Conservation (phyloP, 495 filamentous ascomycete genomes). For the Daldinia childiae region DNA sequence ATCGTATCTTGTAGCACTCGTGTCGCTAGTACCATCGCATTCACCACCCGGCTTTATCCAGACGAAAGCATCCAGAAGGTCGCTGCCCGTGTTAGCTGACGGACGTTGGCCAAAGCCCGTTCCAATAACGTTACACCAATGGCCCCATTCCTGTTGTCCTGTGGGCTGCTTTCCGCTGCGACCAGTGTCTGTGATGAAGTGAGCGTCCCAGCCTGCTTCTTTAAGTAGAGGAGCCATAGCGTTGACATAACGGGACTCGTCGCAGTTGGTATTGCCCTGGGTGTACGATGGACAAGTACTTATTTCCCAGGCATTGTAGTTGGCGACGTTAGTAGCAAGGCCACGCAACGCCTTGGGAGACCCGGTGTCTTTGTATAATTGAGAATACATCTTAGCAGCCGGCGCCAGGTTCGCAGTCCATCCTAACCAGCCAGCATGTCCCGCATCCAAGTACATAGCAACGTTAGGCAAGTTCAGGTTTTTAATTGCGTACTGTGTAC, state of each 20-base stretch:
- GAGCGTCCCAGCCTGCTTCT: too few relatives aligned
- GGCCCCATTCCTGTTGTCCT: conserved; percentile 70
- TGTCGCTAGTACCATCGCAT: conserved; percentile 72
- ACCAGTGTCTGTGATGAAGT: too few relatives aligned
- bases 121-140: conserved; percentile 80
- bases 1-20: conserved; percentile 66
- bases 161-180: conserved; percentile 57
- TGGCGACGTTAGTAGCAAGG: conserved; percentile 78
- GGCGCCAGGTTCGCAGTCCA: conserved; percentile 74
- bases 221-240: too few relatives aligned
- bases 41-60: conserved; percentile 82
- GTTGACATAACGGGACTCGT: too few relatives aligned
- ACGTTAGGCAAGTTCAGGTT: conserved; percentile 71
- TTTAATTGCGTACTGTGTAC: conserved; percentile 64
- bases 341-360: conserved; percentile 69
- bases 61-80: conserved; percentile 74
- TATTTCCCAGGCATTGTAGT: conserved; percentile 72
- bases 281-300: conserved; percentile 1
- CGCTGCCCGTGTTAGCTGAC: conserved; percentile 65
- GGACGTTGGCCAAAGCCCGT: conserved; percentile 53
- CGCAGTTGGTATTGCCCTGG: too few relatives aligned
- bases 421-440: conserved; percentile 78
- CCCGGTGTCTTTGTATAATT: conserved; percentile 67
- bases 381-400: conserved; percentile 68
- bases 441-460: conserved; percentile 76